phyloP scores from a whole-genome alignment of 129 eudicot species.

The Glebionis coronaria region DNA sequence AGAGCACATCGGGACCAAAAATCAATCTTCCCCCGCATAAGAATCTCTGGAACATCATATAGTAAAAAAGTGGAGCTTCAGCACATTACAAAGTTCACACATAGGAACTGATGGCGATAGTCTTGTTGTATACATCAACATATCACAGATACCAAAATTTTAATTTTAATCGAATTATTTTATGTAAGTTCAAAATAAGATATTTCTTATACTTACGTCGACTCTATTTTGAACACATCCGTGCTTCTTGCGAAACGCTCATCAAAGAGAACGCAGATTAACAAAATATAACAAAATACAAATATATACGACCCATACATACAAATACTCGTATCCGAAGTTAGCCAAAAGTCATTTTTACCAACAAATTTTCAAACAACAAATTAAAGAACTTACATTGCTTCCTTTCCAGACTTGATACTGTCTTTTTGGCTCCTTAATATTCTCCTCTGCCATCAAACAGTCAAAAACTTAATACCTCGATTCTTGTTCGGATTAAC shows the following conservation, averaged over 20 bases:
- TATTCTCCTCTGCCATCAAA: conserved; percentile 39
- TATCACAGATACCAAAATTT: not conserved
- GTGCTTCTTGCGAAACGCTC: too few relatives aligned
- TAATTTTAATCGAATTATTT: not conserved
- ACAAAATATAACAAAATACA: too few relatives aligned
- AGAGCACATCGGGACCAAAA: conserved; percentile 86
- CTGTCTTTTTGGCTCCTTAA: conserved; percentile 40
- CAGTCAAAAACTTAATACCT: not conserved
- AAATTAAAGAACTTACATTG: conserved; percentile 72
- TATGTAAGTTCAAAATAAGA: too few relatives aligned
- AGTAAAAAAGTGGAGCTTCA: not conserved
- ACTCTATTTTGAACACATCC: too few relatives aligned
- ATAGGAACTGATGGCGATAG: too few relatives aligned
- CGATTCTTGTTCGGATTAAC: not conserved
- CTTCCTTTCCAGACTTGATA: conserved; percentile 92
- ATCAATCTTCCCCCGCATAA: conserved; percentile 88
- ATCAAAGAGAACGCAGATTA: too few relatives aligned
- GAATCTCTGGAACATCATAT: conserved; percentile 57
- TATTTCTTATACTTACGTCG: too few relatives aligned
- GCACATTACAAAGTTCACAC: too few relatives aligned
- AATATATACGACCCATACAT: too few relatives aligned
- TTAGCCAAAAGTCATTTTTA: too few relatives aligned
- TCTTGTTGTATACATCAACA: not conserved
- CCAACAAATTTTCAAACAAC: too few relatives aligned
- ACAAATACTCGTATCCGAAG: too few relatives aligned